Evolutionary conservation across 148 eudicot genomes (phyloP).

Genomic region (Bassia scoparia): DNA sequence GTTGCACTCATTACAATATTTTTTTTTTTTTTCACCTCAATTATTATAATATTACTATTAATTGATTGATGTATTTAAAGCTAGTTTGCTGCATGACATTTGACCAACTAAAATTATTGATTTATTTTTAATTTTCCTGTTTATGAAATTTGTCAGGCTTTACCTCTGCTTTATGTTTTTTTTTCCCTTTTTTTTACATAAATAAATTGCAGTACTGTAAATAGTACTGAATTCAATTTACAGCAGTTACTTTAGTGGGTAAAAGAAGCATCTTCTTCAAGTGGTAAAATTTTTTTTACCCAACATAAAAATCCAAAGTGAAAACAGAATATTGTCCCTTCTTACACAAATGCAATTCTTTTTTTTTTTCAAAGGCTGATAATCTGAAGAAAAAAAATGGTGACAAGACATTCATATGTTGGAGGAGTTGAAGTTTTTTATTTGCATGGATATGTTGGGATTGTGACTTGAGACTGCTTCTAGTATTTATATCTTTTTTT

Average conservation of each 20-base stretch:
- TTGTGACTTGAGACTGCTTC: constrained; percentile 30
- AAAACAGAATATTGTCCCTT: constrained; percentile 28
- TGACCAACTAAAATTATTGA: neutral
- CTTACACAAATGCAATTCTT: neutral
- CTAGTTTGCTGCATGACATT: neutral
- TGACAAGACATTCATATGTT: constrained; percentile 36
- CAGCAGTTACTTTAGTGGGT: neutral
- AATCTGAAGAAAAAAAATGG: constrained; percentile 23
- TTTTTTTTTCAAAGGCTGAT: constrained; percentile 28
- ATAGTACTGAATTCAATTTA: no score
- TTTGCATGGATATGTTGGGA: constrained; percentile 37
- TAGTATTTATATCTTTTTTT: neutral
- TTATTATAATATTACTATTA: neutral
- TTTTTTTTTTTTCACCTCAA: neutral
- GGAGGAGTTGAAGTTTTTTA: constrained; percentile 9
- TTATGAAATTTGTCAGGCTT: constrained; percentile 16
- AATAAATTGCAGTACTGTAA: no score
- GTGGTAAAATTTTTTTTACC: neutral
- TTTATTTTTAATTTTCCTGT: constrained; percentile 1
- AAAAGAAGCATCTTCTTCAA: constrained; percentile 29
- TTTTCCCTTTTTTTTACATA: no score
- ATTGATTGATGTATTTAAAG: constrained; percentile 17
- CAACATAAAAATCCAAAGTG: constrained; percentile 25
- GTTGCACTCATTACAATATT: constrained; percentile 20
- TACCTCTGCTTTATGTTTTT: neutral